Base-by-base conservation (phyloP, 495 filamentous ascomycete species). In the Lepraria neglecta region DNA sequence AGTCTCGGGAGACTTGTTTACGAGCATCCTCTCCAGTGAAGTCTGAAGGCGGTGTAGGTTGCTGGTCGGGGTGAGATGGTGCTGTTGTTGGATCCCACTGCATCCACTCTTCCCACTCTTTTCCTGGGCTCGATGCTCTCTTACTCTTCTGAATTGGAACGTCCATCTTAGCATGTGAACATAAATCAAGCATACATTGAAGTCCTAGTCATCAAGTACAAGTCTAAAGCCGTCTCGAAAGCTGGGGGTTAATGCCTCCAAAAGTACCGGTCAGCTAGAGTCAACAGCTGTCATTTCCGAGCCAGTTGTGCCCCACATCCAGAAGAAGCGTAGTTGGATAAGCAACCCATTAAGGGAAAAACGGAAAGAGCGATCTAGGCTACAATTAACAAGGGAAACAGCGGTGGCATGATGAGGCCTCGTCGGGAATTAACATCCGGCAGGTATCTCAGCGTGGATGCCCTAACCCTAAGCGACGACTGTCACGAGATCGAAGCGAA, bases 41-140 rank as follows among this genome's bases (percentile, higher is more conserved):
- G 7, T 54, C 51, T 14, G 51, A 54, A 54, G 51, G 51, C 7
- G 51, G 51, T 11, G 51, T 54, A 54, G 51, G 51, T 28, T 54
- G 51, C 51, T 54, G 51, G n/a, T 54, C 17, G 19, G 19, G 44
- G 35, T 35, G 28, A 38, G 9, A 17, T 19, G 31, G 51, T 38
- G 51, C 11, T 7, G 51, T 21, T 35, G 51, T 24, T 38, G 51
- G 27, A 54, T 35, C 35, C 51, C 51, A 54, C 19, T 54, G 27
- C 51, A 54, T 38, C 51, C 51, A 38, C 3, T 35, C 28, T 33
- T 54, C 51, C 51, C 51, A 54, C 21, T 19, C 51, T 14, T 54
- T 15, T 10, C 11, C 51, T 38, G 51, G 51, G 35, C 51, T 54
- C 15, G 51, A 54, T 10, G 6, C 9, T 54, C 19, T 54, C 17